phyloP scores from a whole-genome alignment of 2,329 filamentous ascomycete genomes.

The Fusarium chaquense region DNA sequence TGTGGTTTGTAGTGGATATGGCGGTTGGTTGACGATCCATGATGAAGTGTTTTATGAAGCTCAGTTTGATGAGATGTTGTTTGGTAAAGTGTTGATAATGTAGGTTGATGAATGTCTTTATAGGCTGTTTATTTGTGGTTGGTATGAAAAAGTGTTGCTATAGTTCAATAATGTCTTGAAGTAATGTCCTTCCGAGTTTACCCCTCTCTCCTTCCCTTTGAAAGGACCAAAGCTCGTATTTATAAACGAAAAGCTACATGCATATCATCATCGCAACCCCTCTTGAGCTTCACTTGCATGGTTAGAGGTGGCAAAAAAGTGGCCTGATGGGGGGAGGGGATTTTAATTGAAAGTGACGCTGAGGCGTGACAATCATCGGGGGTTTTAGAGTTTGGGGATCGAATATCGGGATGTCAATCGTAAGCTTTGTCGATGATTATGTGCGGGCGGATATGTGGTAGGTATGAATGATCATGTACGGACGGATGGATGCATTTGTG shows the following conservation, averaged over 20 bases:
- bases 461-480: background rate
- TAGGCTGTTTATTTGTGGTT: background rate
- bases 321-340: conserved; percentile 1
- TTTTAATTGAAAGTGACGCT: conserved; percentile 13
- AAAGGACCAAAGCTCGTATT: background rate
- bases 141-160: conserved; percentile 24
- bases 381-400: conserved; percentile 27
- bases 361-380: conserved; percentile 20
- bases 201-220: background rate
- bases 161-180: conserved; percentile 10
- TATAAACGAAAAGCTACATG: conserved; percentile 4
- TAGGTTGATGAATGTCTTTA: background rate
- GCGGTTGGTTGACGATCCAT: conserved; percentile 38
- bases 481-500: background rate
- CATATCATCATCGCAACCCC: conserved; percentile 13
- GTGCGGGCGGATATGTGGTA: background rate
- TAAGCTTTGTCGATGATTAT: background rate
- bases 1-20: conserved; percentile 24
- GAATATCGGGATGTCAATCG: conserved; percentile 12
- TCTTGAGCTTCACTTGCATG: conserved; percentile 15
- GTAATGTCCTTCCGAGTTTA: background rate
- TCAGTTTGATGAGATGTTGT: background rate
- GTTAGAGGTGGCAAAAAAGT: conserved; percentile 25
- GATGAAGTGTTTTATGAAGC: background rate
- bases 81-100: background rate